Evolutionary conservation across 1,284 basidiomycete genomes (phyloP).

Genomic region (Ceratobasidium sp.): DNA sequence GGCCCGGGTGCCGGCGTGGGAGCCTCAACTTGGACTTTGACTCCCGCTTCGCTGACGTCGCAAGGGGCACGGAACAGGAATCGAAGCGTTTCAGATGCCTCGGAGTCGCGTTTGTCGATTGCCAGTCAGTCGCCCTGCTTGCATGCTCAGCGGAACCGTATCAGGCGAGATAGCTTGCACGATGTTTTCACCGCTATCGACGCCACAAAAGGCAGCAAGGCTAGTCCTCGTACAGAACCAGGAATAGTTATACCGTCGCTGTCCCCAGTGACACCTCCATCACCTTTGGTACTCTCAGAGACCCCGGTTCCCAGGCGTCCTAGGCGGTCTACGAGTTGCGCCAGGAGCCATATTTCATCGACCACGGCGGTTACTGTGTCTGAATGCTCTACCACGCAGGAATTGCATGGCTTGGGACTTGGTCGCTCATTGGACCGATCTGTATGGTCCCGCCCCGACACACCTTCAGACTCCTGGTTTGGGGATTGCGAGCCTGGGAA

Average conservation of each 20-base stretch:
- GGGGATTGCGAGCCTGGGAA: constrained; percentile 8
- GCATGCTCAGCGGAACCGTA: constrained; percentile 31
- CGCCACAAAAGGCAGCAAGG: background rate
- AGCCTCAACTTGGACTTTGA: constrained; percentile 40
- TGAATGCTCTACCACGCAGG: constrained; percentile 40
- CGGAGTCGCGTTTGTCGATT: constrained; percentile 37
- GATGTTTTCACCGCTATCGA: constrained; percentile 32
- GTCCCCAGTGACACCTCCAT: background rate
- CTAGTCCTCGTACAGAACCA: constrained; percentile 20
- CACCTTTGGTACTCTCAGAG: background rate
- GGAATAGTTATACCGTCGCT: constrained; percentile 7
- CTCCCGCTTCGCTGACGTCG: constrained; percentile 24
- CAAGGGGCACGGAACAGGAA: constrained; percentile 17
- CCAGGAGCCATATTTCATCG: constrained; percentile 39
- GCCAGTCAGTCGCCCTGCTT: constrained; percentile 29
- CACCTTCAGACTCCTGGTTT: constrained; percentile 36
- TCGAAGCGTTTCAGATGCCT: constrained; percentile 40
- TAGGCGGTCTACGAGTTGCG: constrained; percentile 31
- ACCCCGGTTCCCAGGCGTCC: background rate
- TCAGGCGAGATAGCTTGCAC: constrained; percentile 28
- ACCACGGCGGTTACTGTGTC: constrained; percentile 41
- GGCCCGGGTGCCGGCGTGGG: constrained; percentile 37
- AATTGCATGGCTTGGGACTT: constrained; percentile 27
- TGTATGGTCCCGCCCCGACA: constrained; percentile 26
- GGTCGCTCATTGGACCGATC: constrained; percentile 29